These are phyloP conservation scores for Entrophospora sp. DNA, from an alignment of 192 early-diverging fungal genomes.

Conservation along the genomic window DNA sequence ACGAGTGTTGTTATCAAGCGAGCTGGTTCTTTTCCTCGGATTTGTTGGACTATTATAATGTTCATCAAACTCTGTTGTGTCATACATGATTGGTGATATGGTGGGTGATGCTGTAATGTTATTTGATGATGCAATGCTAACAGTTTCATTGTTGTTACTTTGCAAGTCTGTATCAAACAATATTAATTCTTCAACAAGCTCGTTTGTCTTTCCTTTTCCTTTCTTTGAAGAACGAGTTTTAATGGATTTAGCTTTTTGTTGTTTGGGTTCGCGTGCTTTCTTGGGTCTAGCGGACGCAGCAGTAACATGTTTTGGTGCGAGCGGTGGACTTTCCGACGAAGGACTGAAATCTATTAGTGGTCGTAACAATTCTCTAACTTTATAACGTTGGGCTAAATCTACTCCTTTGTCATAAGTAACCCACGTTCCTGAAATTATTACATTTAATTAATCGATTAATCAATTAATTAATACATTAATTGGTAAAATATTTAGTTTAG, in stretches of 20 bases:
- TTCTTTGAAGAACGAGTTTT: slow-evolving; percentile 25
- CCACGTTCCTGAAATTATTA: too few relatives aligned
- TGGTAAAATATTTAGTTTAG: too few relatives aligned
- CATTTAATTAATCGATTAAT: too few relatives aligned
- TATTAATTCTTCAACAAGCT: background rate
- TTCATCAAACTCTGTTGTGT: too few relatives aligned
- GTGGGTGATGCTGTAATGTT: too few relatives aligned
- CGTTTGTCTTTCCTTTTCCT: slow-evolving; percentile 7
- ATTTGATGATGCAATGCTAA: slow-evolving; percentile 16
- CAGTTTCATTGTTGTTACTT: slow-evolving; percentile 23
- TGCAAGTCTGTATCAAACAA: slow-evolving; percentile 6
- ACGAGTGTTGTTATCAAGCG: too few relatives aligned
- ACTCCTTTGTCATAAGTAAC: slow-evolving; percentile 78
- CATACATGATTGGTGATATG: too few relatives aligned
- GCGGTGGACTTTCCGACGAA: slow-evolving; percentile 39
- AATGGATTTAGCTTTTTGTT: slow-evolving; percentile 20
- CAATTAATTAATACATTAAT: too few relatives aligned
- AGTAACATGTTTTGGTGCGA: too few relatives aligned
- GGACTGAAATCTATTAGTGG: slow-evolving; percentile 75
- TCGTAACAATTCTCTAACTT: slow-evolving; percentile 57
- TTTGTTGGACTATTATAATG: too few relatives aligned
- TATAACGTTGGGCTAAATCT: slow-evolving; percentile 67
- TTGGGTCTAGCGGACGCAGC: slow-evolving; percentile 33
- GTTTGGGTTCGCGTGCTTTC: slow-evolving; percentile 27
- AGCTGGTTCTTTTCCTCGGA: too few relatives aligned